Percentiles rank a stretch among this genome's conserved stretches.
Evolutionary conservation across 345 rosid species (phyloP).

Genomic region (Ceriops tagal): DNA sequence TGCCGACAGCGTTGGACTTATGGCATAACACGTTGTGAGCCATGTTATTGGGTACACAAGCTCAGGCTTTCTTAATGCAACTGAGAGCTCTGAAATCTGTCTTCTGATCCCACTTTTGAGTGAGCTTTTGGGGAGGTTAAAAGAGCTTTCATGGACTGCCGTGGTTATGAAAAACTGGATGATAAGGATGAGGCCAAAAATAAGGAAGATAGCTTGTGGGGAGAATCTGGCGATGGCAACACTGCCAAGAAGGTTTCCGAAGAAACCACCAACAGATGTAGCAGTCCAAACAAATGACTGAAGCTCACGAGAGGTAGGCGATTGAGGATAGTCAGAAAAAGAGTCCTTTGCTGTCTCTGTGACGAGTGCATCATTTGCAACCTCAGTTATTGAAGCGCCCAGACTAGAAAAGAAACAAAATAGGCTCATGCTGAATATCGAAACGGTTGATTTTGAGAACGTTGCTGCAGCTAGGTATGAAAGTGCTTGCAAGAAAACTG

Average conservation of each 20-base stretch:
- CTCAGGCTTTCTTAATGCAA: conserved; percentile 55
- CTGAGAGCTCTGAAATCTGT: conserved; percentile 57
- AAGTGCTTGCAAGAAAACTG: conserved; percentile 78
- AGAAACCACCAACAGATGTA: conserved; percentile 68
- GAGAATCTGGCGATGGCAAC: conserved; percentile 48
- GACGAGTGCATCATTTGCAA: conserved; percentile 90
- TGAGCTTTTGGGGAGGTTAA: conserved; percentile 53
- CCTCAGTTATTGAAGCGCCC: conserved; percentile 83
- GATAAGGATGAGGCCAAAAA: conserved; percentile 45
- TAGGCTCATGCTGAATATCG: conserved; percentile 43
- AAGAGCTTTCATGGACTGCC: conserved; percentile 48
- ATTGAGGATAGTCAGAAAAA: conserved; percentile 25
- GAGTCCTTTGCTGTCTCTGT: conserved; percentile 59
- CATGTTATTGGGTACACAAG: conserved; percentile 60
- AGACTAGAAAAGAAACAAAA: conserved; percentile 78
- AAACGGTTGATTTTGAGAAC: conserved; percentile 53
- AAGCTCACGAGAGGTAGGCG: conserved; percentile 50
- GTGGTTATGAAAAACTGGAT: conserved; percentile 61
- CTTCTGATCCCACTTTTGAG: conserved; percentile 47
- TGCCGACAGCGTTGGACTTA: conserved; percentile 69
- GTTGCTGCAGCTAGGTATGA: conserved; percentile 74
- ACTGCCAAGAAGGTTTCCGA: conserved; percentile 78
- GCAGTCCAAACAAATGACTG: conserved; percentile 85
- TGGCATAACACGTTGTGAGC: conserved; percentile 61
- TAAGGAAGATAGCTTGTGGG: conserved; percentile 47